Conservation (phyloP, 192 early-diverging fungal genomes). For the Gryganskiella cystojenkinii region DNA sequence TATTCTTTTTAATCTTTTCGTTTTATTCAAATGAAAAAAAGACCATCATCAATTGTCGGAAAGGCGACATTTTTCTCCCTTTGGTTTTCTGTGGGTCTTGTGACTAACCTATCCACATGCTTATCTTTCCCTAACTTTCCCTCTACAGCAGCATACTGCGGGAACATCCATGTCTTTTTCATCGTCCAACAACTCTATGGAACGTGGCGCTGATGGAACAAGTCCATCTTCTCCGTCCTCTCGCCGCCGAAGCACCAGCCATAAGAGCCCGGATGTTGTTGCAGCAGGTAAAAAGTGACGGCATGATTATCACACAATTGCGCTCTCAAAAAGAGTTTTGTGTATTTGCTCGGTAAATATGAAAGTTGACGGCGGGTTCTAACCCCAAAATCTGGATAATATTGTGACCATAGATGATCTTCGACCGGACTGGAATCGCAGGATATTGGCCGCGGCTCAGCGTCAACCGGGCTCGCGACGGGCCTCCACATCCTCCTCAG, state of each 20-base stretch:
- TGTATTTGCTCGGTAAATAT: background rate
- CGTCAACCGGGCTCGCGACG: slow-evolving; percentile 55
- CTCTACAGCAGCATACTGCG: slow-evolving; percentile 7
- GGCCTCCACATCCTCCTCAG: slow-evolving; percentile 46
- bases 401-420: slow-evolving; percentile 78
- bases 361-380: background rate
- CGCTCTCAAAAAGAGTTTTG: no score
- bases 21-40: background rate
- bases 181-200: slow-evolving; percentile 30
- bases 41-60: slow-evolving; percentile 1
- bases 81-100: background rate
- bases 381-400: no score
- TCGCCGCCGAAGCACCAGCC: slow-evolving; percentile 61
- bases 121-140: background rate
- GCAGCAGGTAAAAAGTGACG: slow-evolving; percentile 66
- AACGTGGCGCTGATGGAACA: slow-evolving; percentile 11
- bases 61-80: background rate
- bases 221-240: slow-evolving; percentile 35
- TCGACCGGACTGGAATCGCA: slow-evolving; percentile 73
- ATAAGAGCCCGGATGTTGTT: slow-evolving; percentile 72
- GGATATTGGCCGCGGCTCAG: slow-evolving; percentile 52
- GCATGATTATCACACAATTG: background rate
- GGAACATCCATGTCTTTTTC: slow-evolving; percentile 43
- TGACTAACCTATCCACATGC: background rate
- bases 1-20: background rate